These are phyloP conservation scores for Nemania abortiva DNA, from an alignment of 2,329 filamentous ascomycete species.

Conservation along the genomic window DNA sequence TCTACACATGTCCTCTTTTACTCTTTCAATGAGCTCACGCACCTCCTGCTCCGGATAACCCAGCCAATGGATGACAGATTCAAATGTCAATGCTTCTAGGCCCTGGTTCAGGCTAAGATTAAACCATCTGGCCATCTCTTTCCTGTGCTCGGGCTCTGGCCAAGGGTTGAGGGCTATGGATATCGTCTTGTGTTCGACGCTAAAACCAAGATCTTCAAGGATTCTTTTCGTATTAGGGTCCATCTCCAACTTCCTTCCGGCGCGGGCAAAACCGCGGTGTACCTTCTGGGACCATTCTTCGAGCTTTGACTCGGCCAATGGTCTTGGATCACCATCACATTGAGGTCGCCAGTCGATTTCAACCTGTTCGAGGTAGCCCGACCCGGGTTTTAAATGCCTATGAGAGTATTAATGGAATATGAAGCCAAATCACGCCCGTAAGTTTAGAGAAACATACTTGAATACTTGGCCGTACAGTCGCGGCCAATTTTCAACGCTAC, in stretches of 20 bases:
- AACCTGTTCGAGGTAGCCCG: conserved; percentile 84
- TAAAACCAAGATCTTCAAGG: conserved; percentile 80
- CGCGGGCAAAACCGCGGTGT: conserved; percentile 73
- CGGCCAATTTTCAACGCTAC: conserved; percentile 82
- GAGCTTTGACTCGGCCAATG: conserved; percentile 63
- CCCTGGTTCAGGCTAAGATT: conserved; percentile 81
- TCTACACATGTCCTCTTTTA: conserved; percentile 76
- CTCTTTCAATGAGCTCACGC: conserved; percentile 74
- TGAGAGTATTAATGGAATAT: conserved; percentile 25
- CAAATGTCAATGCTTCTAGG: conserved; percentile 78
- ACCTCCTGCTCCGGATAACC: conserved; percentile 68
- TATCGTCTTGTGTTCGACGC: conserved; percentile 76
- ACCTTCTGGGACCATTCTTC: conserved; percentile 77
- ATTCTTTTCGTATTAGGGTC: conserved; percentile 66
- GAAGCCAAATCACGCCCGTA: neutral
- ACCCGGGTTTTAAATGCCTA: conserved; percentile 81
- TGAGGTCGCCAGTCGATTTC: conserved; percentile 87
- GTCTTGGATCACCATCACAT: conserved; percentile 69
- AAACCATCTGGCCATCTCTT: conserved; percentile 83
- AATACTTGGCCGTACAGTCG: conserved; percentile 78
- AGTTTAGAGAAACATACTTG: conserved; percentile 60
- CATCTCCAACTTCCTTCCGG: conserved; percentile 74
- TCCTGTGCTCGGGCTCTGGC: conserved; percentile 72
- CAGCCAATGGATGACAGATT: conserved; percentile 73
- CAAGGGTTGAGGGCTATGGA: conserved; percentile 80